Base-by-base conservation (phyloP, 352 stramenopile genomes). In the Pythium grandisporangium region DNA sequence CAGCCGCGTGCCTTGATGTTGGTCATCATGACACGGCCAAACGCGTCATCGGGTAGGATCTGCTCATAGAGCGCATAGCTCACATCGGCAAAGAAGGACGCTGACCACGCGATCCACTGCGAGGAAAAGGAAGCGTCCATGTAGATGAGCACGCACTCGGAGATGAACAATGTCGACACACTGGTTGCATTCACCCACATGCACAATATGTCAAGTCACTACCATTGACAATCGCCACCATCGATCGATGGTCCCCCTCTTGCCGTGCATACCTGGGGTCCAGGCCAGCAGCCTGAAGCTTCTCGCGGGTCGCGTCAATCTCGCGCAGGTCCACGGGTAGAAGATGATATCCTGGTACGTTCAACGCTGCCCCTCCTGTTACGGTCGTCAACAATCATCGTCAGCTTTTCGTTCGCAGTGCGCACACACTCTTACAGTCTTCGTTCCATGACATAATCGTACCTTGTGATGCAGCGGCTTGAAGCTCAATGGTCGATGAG, bases 91-190 rank as follows among this genome's bases (percentile, higher is more conserved):
- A 96, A 94, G 39, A 66, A 76, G 7, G 49, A 55, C 10, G 51
- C 50, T 0, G 81, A 69, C 82, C 79, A 95, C 2, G 53, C 37
- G 21, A 96, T 60, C 12, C 95, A 61, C 27, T 73, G 64, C 19
- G 64, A 65, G 12, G 84, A 94, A 47, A 72, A 77, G 38, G 76
- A 66, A 13, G 86, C 71, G 21, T 93, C 74, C 68, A 96, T 94
- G 67, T 96, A 96, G 46, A 95, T 89, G 30, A 96, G 47, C 46
- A 96, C 87, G 38, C 77, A 93, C 53, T 96, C 87, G 4, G 87
- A 95, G 40, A 96, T 65, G 37, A 96, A 89, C 32, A 92, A 49
- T 34, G 75, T 87, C 10, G 71, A 76, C 7, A 50, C 38, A 30
- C 53, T 75, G 26, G 20, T 21, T 21, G 5, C 11, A 40, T 23